Conservation (phyloP, 352 stramenopile species). For the Globisporangium heterothallicum region DNA sequence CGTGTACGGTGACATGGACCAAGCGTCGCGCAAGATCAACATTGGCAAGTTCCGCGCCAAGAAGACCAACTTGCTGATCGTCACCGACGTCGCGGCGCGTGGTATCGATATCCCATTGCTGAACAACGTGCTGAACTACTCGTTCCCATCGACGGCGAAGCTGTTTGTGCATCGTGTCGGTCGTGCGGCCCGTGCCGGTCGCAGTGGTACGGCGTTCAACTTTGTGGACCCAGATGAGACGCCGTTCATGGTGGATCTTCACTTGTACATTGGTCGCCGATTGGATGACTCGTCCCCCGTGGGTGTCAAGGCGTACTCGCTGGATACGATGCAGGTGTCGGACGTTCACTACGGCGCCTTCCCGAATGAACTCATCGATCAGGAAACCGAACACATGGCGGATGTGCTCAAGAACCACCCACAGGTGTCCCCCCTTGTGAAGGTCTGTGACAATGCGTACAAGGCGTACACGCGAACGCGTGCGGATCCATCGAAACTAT, state of each 20-base stretch:
- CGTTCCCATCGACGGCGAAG: conserved; percentile 92
- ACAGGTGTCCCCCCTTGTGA: conserved; percentile 69
- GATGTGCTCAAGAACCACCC: conserved; percentile 82
- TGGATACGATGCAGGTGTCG: conserved; percentile 92
- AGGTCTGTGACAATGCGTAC: conserved; percentile 95
- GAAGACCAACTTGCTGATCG: conserved; percentile 89
- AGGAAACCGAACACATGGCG: conserved; percentile 94
- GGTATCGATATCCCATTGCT: conserved; percentile 95
- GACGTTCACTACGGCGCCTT: conserved; percentile 98
- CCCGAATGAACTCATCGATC: conserved; percentile 93
- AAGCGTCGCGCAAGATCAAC: conserved; percentile 87
- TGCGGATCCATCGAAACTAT: conserved; percentile 93
- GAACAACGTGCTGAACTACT: conserved; percentile 97
- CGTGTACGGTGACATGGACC: conserved; percentile 94
- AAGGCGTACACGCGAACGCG: conserved; percentile 97
- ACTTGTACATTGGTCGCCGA: conserved; percentile 92
- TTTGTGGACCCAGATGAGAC: conserved; percentile 98
- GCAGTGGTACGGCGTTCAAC: conserved; percentile 93
- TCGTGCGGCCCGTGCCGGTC: conserved; percentile 93
- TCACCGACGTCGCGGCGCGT: conserved; percentile 93
- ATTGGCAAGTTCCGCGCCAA: conserved; percentile 88
- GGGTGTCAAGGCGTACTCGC: conserved; percentile 74
- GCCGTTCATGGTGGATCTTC: conserved; percentile 98
- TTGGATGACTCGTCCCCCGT: conserved; percentile 68
- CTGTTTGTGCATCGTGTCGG: conserved; percentile 95